These are phyloP conservation scores for Rehmannia glutinosa DNA, from an alignment of 257 asterid genomes.

Conservation along the genomic window DNA sequence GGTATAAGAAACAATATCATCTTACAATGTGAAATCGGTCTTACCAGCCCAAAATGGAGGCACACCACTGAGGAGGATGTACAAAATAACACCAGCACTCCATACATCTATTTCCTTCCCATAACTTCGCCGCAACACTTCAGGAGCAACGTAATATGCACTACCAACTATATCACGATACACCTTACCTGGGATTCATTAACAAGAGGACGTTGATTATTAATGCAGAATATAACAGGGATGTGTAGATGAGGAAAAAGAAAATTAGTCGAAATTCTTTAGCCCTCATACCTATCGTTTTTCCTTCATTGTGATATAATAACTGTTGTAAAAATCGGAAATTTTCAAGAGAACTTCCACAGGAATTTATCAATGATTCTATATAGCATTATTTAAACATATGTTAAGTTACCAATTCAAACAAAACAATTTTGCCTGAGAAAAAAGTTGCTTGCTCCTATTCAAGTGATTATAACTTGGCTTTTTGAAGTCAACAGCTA, in stretches of 20 bases:
- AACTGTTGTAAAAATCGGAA: too few species aligned
- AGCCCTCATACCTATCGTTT: too few species aligned
- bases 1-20: background rate
- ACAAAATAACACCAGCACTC: conserved; percentile 93
- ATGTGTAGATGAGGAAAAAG: background rate
- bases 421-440: background rate
- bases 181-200: conserved; percentile 55
- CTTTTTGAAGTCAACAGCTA: background rate
- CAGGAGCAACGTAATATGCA: conserved; percentile 92
- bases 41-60: conserved; percentile 99
- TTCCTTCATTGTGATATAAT: too few species aligned
- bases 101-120: conserved; percentile 86
- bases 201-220: too few species aligned
- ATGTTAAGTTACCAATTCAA: too few species aligned
- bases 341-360: background rate
- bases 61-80: conserved; percentile 82
- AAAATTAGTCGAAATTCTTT: background rate
- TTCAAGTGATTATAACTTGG: too few species aligned
- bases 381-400: too few species aligned
- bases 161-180: conserved; percentile 87
- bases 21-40: background rate
- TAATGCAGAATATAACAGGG: background rate
- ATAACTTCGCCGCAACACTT: conserved; percentile 68
- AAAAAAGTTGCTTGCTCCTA: background rate
- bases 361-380: too few species aligned